phyloP scores from a whole-genome alignment of 108 stramenopile genomes.

The Mayamaea pseudoterrestris region DNA sequence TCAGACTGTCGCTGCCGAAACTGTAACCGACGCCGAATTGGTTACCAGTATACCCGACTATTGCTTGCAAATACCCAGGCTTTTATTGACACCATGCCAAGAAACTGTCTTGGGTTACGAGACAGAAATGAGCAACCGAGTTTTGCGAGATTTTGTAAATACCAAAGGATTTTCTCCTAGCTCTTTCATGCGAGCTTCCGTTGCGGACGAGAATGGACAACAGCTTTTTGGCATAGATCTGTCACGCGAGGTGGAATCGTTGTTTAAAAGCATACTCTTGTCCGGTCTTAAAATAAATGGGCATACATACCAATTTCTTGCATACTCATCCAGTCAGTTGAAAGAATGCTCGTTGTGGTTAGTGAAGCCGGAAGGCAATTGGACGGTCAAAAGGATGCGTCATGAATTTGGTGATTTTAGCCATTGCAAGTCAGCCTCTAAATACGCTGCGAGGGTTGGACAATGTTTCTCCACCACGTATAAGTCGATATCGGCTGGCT shows the following conservation, averaged over 20 bases:
- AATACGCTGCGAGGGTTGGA: constrained; percentile 15
- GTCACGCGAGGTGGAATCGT: constrained; percentile 1
- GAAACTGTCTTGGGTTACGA: constrained; percentile 3
- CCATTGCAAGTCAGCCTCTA: constrained; percentile 10
- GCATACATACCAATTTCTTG: constrained; percentile 10
- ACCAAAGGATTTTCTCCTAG: background rate
- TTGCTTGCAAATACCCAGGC: constrained; percentile 10
- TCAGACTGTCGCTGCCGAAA: constrained; percentile 1
- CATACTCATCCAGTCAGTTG: constrained; percentile 18
- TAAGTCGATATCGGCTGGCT: no score
- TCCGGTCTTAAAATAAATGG: constrained; percentile 10
- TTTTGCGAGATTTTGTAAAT: constrained; percentile 10
- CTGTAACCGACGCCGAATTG: background rate
- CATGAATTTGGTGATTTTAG: constrained; percentile 13
- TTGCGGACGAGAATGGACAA: constrained; percentile 11
- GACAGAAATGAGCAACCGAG: constrained; percentile 14
- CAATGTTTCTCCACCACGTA: constrained; percentile 21
- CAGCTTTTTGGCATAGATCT: constrained; percentile 10
- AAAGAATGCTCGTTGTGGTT: constrained; percentile 18
- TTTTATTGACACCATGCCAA: constrained; percentile 8
- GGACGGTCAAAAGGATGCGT: constrained; percentile 7
- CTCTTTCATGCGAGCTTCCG: constrained; percentile 9
- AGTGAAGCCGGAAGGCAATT: constrained; percentile 8
- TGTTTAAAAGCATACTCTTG: constrained; percentile 8
- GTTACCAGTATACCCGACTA: constrained; percentile 5